Evolutionary conservation across 2,329 filamentous ascomycete species (phyloP), one percentile per base, ranked within the genome.

Genomic region (Ophiostoma populinum): DNA sequence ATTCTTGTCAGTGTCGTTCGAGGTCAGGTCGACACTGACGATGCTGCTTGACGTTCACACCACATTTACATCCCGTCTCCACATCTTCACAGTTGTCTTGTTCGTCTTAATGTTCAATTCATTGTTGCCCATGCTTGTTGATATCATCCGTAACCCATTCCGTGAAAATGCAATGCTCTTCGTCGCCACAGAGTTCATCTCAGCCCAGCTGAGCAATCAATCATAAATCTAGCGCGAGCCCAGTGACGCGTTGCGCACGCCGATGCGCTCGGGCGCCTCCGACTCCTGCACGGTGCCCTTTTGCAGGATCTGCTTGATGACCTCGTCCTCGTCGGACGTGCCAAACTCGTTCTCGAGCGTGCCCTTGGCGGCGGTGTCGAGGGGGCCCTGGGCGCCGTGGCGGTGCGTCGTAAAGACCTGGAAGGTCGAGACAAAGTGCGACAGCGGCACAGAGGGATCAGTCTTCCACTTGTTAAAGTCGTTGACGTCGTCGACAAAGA

Each of bases 391-490:
- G 29, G 70, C 72, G 45, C 87, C 87, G 55, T 93, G 85, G 56
- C 77, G 80, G 63, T 92, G 80, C 24, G 85, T 92, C 28, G 79
- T 63, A 51, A 93, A 92, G 51, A 98, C 66, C 67, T 92, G 81
- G 67, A 82, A 95, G 7, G 79, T 68, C 39, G 76, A 82, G 37
- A 95, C 69, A 38, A 98, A 86, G 49, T 94, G 75, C 2, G 80
- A 69, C 32, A 95, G 61, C 24, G 90, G 80, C 20, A 90, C 62
- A 20, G 69, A 75, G 52, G 71, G 75, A 63, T 95, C 87, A 5
- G 54, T 61, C 63, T 75, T 73, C 87, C 87, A 95, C 56, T 87
- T 75, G 57, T 80, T 64, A 49, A 82, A 74, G 32, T 67, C 63
- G 41, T 80, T 59, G 36, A 54, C 45, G 45, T 70, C 67, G 43